A percentile compares a stretch with the other conserved stretches of the same genome.
These are phyloP conservation scores for Penicillium capsulatum DNA, from an alignment of 2,329 filamentous ascomycete genomes.

Conservation along the genomic window DNA sequence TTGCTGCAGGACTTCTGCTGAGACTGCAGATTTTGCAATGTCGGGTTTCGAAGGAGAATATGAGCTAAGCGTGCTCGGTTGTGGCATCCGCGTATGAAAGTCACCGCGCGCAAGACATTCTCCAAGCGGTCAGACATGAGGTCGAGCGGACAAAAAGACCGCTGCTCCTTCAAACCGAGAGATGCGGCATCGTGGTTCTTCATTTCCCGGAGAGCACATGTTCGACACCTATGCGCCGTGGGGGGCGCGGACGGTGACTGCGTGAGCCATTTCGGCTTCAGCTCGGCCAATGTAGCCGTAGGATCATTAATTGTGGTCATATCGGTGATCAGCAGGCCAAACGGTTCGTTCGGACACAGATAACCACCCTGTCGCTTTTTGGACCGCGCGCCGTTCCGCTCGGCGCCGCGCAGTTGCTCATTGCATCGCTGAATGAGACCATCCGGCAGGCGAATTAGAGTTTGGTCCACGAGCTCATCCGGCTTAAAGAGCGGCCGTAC, in stretches of 20 bases:
- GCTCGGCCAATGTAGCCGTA: slow-evolving; percentile 55
- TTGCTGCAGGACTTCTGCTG: slow-evolving; percentile 34
- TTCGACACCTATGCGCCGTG: slow-evolving; percentile 63
- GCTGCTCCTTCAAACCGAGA: slow-evolving; percentile 26
- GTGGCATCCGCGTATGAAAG: slow-evolving; percentile 34
- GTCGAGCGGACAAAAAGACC: slow-evolving; percentile 61
- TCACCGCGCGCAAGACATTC: slow-evolving; percentile 44
- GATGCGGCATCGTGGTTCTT: slow-evolving; percentile 40
- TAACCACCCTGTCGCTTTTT: slow-evolving; percentile 50
- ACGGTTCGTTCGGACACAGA: slow-evolving; percentile 52
- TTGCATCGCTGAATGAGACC: slow-evolving; percentile 51
- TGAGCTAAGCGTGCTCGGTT: slow-evolving; percentile 36
- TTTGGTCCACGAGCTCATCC: slow-evolving; percentile 55
- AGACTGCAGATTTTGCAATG: slow-evolving; percentile 33
- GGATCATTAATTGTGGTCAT: slow-evolving; percentile 54
- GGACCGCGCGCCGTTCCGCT: slow-evolving; percentile 43
- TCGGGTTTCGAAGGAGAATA: slow-evolving; percentile 34
- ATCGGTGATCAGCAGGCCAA: slow-evolving; percentile 68
- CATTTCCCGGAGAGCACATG: slow-evolving; percentile 60
- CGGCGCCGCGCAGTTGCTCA: slow-evolving; percentile 48
- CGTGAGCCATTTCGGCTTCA: slow-evolving; percentile 80
- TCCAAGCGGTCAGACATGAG: slow-evolving; percentile 50
- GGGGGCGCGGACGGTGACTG: slow-evolving; percentile 69
- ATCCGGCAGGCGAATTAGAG: slow-evolving; percentile 48
- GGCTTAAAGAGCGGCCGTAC: slow-evolving; percentile 55